Base-by-base conservation (phyloP, 2,329 filamentous ascomycete genomes). In the Blastomyces silverae region DNA sequence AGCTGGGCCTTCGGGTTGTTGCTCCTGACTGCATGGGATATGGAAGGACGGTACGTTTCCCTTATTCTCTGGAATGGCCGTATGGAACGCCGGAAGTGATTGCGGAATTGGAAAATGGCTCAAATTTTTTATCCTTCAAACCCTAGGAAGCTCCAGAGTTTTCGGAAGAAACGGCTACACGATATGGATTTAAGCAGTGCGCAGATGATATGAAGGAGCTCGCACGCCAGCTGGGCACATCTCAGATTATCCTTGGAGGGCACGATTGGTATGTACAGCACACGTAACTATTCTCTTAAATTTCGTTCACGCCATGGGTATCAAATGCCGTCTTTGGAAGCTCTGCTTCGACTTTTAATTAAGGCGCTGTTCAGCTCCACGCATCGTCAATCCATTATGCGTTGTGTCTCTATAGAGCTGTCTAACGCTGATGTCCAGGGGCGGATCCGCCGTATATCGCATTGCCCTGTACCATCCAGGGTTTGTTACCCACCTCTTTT, bases 1-100 rank as follows among this genome's bases (percentile, higher is more conserved):
- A 87, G 6, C 81, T 91, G 64, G 89, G 88, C 28, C 84, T 93
- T 69, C 85, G 89, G 64, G 91, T 96, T 64, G 85, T 97, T 31
- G 90, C 86, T 13, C 89, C 91, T 0, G 91, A 97, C 77, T 88
- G 92, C 82, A 84, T 96, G 70, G 93, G 93, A 67, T 97, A 94
- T 75, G 90, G 89, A 34, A 84, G 85, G 65, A 94, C 90, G 34
- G 88, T 84, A 74, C 67, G 44, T 57, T 34, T 34, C 63, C 42
- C 46, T 60, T 28, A 25, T 62, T 56, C 6, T 20, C 13, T 11
- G 25, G 57, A 44, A 39, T 53, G 20, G 34, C 3, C 2, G 20
- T 66, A n/a, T n/a, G n/a, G n/a, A n/a, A 1, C 3, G 20, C 34
- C 42, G 3, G 34, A 39, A 37, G 17, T 50, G 39, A 2, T 50